A percentile compares a stretch with the other conserved stretches of the same genome.
These are phyloP conservation scores for Mortierella sp. DNA, from an alignment of 371 early-diverging fungal species.

Conservation along the genomic window DNA sequence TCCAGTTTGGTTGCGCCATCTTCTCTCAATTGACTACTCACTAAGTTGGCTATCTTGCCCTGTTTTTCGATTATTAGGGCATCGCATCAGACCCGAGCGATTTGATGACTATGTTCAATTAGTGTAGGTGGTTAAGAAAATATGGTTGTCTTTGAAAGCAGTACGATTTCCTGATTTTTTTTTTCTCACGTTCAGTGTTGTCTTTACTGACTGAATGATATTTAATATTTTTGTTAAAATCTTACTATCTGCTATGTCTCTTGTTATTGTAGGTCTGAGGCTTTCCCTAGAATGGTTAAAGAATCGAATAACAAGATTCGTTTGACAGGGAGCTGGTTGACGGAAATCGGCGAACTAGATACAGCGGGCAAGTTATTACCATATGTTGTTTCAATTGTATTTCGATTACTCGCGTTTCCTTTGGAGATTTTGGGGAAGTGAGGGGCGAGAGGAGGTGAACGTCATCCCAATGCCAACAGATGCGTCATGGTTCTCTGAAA, in stretches of 20 bases:
- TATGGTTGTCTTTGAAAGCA: neutral
- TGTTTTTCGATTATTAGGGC: conserved; percentile 62
- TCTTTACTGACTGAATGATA: neutral
- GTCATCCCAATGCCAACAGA: neutral
- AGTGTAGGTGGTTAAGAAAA: conserved; percentile 59
- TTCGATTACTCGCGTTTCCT: neutral
- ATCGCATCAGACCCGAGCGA: conserved; percentile 87
- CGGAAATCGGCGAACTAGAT: conserved; percentile 89
- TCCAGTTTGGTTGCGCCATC: neutral
- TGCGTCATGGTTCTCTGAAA: neutral
- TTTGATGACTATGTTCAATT: conserved; percentile 85
- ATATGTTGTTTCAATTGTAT: neutral
- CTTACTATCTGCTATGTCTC: neutral
- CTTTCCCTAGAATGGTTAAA: conserved; percentile 82
- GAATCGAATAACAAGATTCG: conserved; percentile 79
- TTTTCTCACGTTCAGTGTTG: neutral
- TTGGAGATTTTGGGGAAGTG: neutral
- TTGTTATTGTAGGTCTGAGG: conserved; percentile 62
- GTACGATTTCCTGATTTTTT: neutral
- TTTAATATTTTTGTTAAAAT: neutral
- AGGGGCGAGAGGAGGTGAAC: neutral
- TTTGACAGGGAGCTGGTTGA: conserved; percentile 90
- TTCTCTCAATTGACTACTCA: neutral
- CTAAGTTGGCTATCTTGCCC: neutral
- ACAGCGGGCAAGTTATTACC: conserved; percentile 73